Percentiles rank a stretch among this genome's conserved stretches.
Evolutionary conservation across 164 flowering plant genomes (phyloP).

Genomic region (Chloranthus sessilifolius): DNA sequence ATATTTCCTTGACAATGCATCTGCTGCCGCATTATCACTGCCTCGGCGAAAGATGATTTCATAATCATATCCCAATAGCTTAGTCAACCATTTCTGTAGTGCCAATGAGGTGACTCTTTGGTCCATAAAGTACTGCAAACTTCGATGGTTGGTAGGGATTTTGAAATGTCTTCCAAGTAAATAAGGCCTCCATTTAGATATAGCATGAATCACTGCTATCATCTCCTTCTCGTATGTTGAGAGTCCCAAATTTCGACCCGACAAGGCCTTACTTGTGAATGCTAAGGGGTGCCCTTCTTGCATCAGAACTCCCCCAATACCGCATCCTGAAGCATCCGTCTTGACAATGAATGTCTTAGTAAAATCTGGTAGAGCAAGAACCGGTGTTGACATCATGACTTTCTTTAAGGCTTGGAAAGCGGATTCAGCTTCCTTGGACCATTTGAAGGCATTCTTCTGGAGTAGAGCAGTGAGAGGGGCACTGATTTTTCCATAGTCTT

Average conservation of each 20-base stretch:
- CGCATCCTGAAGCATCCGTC: neutral
- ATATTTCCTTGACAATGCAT: neutral
- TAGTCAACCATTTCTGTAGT: neutral
- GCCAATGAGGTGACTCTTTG: neutral
- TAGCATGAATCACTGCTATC: neutral
- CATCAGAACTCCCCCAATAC: neutral
- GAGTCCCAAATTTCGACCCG: neutral
- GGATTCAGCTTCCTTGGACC: neutral
- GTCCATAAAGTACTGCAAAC: neutral
- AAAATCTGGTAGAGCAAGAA: neutral
- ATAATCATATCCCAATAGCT: neutral
- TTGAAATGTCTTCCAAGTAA: neutral
- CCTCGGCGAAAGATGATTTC: neutral
- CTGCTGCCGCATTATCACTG: neutral
- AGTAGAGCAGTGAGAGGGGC: neutral
- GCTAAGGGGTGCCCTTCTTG: neutral
- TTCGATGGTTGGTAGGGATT: neutral
- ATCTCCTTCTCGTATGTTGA: slow-evolving; percentile 2
- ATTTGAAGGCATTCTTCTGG: neutral
- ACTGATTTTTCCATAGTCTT: neutral
- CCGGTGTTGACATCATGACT: neutral
- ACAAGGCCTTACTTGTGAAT: neutral
- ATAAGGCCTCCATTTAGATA: neutral
- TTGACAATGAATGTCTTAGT: neutral
- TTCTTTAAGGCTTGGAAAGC: neutral